Base-by-base conservation (phyloP, 106 monocot genomes). In the Allium sativum region DNA sequence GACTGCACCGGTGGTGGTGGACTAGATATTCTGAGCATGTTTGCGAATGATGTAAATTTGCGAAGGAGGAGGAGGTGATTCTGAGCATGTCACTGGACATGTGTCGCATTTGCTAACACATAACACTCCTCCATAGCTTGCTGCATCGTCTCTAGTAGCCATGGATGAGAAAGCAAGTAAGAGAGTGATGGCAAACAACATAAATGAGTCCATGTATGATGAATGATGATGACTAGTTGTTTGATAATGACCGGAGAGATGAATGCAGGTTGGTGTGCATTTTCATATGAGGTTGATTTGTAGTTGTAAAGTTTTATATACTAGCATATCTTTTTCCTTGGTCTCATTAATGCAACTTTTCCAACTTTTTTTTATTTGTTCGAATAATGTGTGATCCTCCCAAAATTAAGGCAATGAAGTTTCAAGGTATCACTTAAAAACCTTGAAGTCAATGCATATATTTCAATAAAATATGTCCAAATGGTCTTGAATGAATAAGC, bases 41-140 rank as follows among this genome's bases (percentile, higher is more conserved):
- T 7, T n/a, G 45, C 10, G 60, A 2, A 48, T 47, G 8, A 61
- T 18, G n/a, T 62, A 62, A 9, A 62, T 62, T 22, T 62, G 62
- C 0, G 44, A 16, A 58, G 58, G 58, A 7, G 58, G 16, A 19
- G 62, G 62, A 4, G 62, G 62, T 16, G 47, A 22, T 12, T 62
- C 46, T 6, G 62, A 62, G 46, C 62, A 62, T 4, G 22, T 48
- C 10, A 62, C 21, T 12, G 62, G 62, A 47, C 62, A 62, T 21
- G 62, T 62, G 14, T 47, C 62, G 15, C 62, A 62, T 8, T 62
- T 62, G 62, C 62, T 62, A 4, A 21, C 47, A 13, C 62, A 62
- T 14, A 62, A 21, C 44, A 61, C 44, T 11, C 60, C 55, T 17
- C 55, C 60, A 44, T 41, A 10, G 3, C 42, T 40, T 5, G 44